These are phyloP conservation scores for Alternaria incomplexa DNA, from an alignment of 2,329 filamentous ascomycete genomes.

Conservation along the genomic window DNA sequence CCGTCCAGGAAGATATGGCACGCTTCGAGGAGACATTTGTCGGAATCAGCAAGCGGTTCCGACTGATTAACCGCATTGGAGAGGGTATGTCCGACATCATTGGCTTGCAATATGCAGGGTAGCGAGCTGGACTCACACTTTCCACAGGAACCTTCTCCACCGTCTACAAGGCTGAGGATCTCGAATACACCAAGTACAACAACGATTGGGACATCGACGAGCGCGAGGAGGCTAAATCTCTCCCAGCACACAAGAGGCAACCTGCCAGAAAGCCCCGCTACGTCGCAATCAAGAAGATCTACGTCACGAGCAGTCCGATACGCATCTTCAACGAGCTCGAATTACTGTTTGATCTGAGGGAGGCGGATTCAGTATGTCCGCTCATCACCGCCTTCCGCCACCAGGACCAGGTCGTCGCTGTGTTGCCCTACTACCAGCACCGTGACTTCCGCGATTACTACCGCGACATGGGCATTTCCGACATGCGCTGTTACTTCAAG, in stretches of 20 bases:
- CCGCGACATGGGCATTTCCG: slow-evolving; percentile 81
- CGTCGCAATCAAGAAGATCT: slow-evolving; percentile 99
- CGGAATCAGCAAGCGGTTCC: slow-evolving; percentile 82
- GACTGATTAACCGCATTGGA: slow-evolving; percentile 94
- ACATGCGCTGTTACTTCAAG: slow-evolving; percentile 88
- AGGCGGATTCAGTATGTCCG: slow-evolving; percentile 86
- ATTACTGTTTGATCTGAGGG: slow-evolving; percentile 83
- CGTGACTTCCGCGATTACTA: slow-evolving; percentile 96
- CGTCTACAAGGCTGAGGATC: slow-evolving; percentile 96
- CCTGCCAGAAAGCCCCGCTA: slow-evolving; percentile 67
- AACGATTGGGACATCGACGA: slow-evolving; percentile 85
- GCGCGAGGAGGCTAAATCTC: slow-evolving; percentile 70
- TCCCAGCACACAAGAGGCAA: slow-evolving; percentile 66
- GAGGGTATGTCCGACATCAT: slow-evolving; percentile 68
- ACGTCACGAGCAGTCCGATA: slow-evolving; percentile 92
- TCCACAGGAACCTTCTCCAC: slow-evolving; percentile 90
- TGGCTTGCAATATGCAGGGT: slow-evolving; percentile 36
- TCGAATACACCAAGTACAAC: slow-evolving; percentile 80
- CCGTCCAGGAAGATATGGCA: slow-evolving; percentile 83
- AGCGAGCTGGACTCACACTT: slow-evolving; percentile 31
- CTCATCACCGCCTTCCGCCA: slow-evolving; percentile 96
- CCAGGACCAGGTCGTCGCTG: slow-evolving; percentile 91
- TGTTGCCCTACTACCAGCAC: slow-evolving; percentile 94
- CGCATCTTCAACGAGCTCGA: slow-evolving; percentile 97
- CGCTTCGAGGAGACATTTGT: slow-evolving; percentile 82